Evolutionary conservation across 192 early-diverging fungal genomes (phyloP).

Genomic region (Entophlyctis helioformis): DNA sequence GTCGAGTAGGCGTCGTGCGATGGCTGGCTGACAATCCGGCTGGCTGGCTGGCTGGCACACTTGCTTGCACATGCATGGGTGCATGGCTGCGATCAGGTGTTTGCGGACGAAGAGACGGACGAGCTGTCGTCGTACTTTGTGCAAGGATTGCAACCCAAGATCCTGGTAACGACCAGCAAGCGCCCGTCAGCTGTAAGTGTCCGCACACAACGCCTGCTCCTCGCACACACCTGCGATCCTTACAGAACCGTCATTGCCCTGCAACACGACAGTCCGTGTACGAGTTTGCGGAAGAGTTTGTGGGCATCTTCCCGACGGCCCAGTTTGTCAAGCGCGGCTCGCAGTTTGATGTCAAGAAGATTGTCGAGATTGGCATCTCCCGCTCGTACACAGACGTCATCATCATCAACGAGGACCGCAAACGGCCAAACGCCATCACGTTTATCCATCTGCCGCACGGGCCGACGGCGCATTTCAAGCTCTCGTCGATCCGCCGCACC

Average conservation of each 20-base stretch:
- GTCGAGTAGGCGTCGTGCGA: no score
- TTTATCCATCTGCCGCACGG: constrained; percentile 93
- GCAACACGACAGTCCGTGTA: constrained; percentile 21
- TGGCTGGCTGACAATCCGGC: no score
- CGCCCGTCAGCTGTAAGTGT: constrained; percentile 40
- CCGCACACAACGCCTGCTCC: no score
- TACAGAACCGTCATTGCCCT: no score
- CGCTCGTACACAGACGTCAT: constrained; percentile 89
- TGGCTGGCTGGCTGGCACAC: no score
- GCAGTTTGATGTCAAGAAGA: constrained; percentile 80
- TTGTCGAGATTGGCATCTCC: constrained; percentile 80
- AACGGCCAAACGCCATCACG: constrained; percentile 68
- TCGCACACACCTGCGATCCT: no score
- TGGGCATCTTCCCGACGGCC: constrained; percentile 80
- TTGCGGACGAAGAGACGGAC: constrained; percentile 37
- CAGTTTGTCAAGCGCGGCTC: constrained; percentile 77
- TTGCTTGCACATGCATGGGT: not conserved
- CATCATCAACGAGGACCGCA: constrained; percentile 88
- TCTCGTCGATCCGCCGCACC: constrained; percentile 65
- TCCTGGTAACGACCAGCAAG: constrained; percentile 82
- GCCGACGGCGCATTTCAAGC: constrained; percentile 92
- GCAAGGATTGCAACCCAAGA: constrained; percentile 75
- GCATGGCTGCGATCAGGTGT: constrained; percentile 10
- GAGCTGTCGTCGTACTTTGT: constrained; percentile 73
- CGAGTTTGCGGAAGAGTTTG: constrained; percentile 82